Base-by-base conservation (phyloP, 495 filamentous ascomycete genomes). In the Neurospora sp. region DNA sequence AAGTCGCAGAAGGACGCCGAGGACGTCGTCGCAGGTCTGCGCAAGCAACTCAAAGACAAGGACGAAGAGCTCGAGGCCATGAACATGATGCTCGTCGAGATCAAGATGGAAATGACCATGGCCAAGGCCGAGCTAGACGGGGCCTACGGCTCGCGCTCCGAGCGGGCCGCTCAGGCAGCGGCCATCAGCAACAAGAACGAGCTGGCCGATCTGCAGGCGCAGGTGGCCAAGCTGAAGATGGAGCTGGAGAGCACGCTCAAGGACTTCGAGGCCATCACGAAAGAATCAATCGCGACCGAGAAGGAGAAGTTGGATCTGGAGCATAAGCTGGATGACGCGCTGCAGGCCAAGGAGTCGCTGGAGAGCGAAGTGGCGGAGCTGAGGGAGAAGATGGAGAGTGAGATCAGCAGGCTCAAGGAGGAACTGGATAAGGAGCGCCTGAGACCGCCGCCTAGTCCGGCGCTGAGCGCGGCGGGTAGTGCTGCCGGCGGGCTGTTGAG, bases 111-210 rank as follows among this genome's bases (percentile, higher is more conserved):
- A 78, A 84, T 97, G 72, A 94, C 94, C 68, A 89, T 99, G 82
- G 92, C 92, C 72, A 93, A 92, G 80, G 96, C 96, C 6, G 96
- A 99, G 83, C 91, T 98, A 41, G 96, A 99, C 78, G 93, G 93
- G 70, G 95, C 96, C 22, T 97, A 97, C 78, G 96, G 93, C 38
- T 88, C 88, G 10, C 85, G 92, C 71, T 88, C 90, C 45, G 85
- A 96, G 80, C 89, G 93, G 31, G 93, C 93, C 6, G 92, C 92
- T 0, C 91, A 93, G 78, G 89, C 88, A 18, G 90, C 92, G 1
- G 85, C 88, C 44, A 87, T 93, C 5, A 87, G 87, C 42, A 86
- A 93, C 68, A 87, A 87, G 72, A 85, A 86, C 37, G 90, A 94
- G 79, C 83, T 93, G 31, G 86, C 87, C 73, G 88, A 87, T 70